These are phyloP conservation scores for Fusarium mundagurra DNA, from an alignment of 2,329 filamentous ascomycete species.

Conservation along the genomic window DNA sequence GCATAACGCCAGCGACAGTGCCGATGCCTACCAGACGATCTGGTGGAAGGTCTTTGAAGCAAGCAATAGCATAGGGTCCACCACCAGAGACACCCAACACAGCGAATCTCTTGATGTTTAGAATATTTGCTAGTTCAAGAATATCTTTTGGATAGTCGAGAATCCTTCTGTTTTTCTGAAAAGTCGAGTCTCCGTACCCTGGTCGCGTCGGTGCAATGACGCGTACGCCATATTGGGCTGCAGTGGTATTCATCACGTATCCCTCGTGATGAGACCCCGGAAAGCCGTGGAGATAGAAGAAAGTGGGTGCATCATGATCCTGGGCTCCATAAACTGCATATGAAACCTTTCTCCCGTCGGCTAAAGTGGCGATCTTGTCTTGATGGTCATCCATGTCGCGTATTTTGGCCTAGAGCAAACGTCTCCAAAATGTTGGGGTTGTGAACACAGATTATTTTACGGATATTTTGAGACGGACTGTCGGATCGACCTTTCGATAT, in stretches of 20 bases:
- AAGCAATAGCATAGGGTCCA: slow-evolving; percentile 22
- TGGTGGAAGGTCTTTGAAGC: neutral
- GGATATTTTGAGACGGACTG: neutral
- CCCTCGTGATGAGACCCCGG: slow-evolving; percentile 29
- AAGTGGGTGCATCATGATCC: neutral
- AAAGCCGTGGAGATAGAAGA: slow-evolving; percentile 25
- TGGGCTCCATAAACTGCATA: slow-evolving; percentile 24
- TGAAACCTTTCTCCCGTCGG: slow-evolving; percentile 14
- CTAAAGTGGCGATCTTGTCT: slow-evolving; percentile 3
- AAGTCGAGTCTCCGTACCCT: slow-evolving; percentile 20
- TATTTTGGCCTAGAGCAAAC: neutral
- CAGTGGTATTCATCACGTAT: neutral
- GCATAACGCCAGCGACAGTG: slow-evolving; percentile 18
- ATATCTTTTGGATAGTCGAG: slow-evolving; percentile 16
- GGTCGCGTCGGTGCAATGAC: slow-evolving; percentile 14
- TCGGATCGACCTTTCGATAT: neutral
- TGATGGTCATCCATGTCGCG: slow-evolving; percentile 4
- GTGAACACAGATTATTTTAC: no score
- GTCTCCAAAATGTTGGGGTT: neutral
- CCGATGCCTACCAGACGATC: slow-evolving; percentile 11
- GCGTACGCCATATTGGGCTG: neutral
- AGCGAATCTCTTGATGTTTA: neutral
- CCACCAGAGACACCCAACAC: slow-evolving; percentile 21
- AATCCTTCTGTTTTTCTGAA: slow-evolving; percentile 9
- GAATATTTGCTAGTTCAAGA: neutral